Base-by-base conservation (phyloP, 75 land plant genomes). In the Sequoiadendron giganteum region DNA sequence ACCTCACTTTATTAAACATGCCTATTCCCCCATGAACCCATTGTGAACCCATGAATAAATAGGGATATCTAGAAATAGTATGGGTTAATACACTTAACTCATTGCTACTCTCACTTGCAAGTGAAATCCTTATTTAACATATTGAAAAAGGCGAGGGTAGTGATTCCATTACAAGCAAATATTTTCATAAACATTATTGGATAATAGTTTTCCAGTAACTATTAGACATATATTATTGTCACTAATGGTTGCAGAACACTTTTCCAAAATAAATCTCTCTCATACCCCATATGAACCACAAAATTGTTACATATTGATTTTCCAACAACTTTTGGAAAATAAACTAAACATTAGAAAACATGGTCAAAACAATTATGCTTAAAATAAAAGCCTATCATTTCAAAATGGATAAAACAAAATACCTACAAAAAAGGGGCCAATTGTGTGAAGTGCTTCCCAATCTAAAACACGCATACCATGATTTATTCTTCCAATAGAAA, bases 381-480 rank as follows among this genome's bases (percentile, higher is more conserved):
- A 3, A 34, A 14, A 73, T 30, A 73, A 73, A 32, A 32, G 77
- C n/a, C 70, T 65, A 16, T 32, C 38, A 2, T 73, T 73, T 10
- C 38, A 65, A n/a, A 21, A 5, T 25, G 70, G 56, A 9, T 49
- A 47, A 82, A 48, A 81, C 32, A n/a, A 3, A 49, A 55, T 85
- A 85, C 99, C 99, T 86, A 96, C 99, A 88, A 97, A 85, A 84
- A 97, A 96, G 54, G 98, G 98, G 87, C 96, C 99, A 5, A 96
- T 96, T 13, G 96, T 95, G 3, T 87, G 87, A 15, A 97, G 77
- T 13, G 94, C 92, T 21, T 96, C 98, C 87, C 89, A 65, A 48
- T 93, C 91, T 45, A 96, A 87, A 82, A 92, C 91, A 1, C 96
- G 86, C 58, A 94, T 89, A 39, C 98, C 99, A 93, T 97, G 99